Base-by-base conservation (phyloP, 2,329 filamentous ascomycete genomes). In the Ascochyta lentis region DNA sequence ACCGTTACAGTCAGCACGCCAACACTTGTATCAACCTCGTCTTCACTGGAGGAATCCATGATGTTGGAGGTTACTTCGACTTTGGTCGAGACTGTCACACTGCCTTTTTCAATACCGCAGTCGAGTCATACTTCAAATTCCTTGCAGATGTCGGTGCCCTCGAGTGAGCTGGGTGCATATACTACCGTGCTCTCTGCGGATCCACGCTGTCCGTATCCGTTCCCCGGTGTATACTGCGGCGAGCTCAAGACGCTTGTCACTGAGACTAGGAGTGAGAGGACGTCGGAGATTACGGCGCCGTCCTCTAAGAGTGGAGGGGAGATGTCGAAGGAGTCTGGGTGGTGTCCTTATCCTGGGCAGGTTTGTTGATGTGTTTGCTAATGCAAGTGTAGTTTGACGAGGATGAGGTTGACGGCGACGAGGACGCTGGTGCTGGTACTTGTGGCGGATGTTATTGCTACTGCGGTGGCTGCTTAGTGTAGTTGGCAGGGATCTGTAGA, bases 171-270 rank as follows among this genome's bases (percentile, higher is more conserved):
- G 2, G 22, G 22, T 22, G 26, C 51, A 8, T 31, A 39, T 12
- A 53, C 43, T 2, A 56, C 49, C 5, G 42, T 65, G 2, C 13
- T 63, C 0, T 50, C 58, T 2, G 33, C 60, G 3, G 66, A 67
- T 31, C 22, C 58, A 6, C 62, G 64, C 16, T 73, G 70, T 54
- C 69, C 68, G n/a, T 73, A 71, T 41, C 70, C 70, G 2, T 68
- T 72, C 23, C 70, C 70, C 0, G 55, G 55, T 0, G 53, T 68
- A 8, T 48, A 66, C 19, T 72, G 69, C 26, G 63, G 60, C 0
- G 34, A 47, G 31, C 22, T 50, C 4, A 54, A 42, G 37, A 69
- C 59, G 31, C 39, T 63, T 13, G 49, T 55, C 10, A 61, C 58
- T 3, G 52, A 39, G 34, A 53, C 58, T 12, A 52, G 42, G 39